phyloP scores from a whole-genome alignment of 1,139 yeast genomes.

The Magnusiomyces ingens region DNA sequence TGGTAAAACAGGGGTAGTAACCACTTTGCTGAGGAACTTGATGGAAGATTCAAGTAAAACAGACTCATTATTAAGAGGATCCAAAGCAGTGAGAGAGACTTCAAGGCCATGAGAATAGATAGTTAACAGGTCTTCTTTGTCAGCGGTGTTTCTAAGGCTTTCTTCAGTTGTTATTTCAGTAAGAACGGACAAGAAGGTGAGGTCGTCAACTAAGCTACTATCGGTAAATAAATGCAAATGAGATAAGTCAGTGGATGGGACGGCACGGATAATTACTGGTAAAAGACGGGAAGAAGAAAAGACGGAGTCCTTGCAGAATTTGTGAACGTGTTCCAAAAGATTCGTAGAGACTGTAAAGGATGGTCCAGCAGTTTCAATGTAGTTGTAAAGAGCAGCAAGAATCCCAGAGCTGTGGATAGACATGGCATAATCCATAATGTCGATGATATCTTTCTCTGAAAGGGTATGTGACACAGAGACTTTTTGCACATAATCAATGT shows the following conservation, averaged over 20 bases:
- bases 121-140: not conserved
- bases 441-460: constrained; percentile 1
- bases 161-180: constrained; percentile 3
- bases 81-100: constrained; percentile 3
- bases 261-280: constrained; percentile 9
- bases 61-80: constrained; percentile 1
- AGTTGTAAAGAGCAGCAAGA: constrained; percentile 8
- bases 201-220: constrained; percentile 13
- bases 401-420: not conserved
- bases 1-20: not conserved
- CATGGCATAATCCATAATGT: constrained; percentile 11
- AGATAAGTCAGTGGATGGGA: constrained; percentile 11
- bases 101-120: constrained; percentile 1
- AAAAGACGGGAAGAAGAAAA: constrained; percentile 13
- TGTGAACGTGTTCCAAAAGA: constrained; percentile 11
- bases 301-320: constrained; percentile 6
- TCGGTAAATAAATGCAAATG: constrained; percentile 11
- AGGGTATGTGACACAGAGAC: not conserved
- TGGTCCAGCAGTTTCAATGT: constrained; percentile 11
- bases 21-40: constrained; percentile 1
- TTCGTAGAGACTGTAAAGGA: constrained; percentile 4
- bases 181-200: constrained; percentile 14
- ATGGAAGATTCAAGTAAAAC: constrained; percentile 3
- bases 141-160: not conserved
- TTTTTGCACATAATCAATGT: not conserved